Percentiles rank a stretch among this genome's conserved stretches.
phyloP scores from a whole-genome alignment of 2,329 filamentous ascomycete species.

The Mariannaea elegans region DNA sequence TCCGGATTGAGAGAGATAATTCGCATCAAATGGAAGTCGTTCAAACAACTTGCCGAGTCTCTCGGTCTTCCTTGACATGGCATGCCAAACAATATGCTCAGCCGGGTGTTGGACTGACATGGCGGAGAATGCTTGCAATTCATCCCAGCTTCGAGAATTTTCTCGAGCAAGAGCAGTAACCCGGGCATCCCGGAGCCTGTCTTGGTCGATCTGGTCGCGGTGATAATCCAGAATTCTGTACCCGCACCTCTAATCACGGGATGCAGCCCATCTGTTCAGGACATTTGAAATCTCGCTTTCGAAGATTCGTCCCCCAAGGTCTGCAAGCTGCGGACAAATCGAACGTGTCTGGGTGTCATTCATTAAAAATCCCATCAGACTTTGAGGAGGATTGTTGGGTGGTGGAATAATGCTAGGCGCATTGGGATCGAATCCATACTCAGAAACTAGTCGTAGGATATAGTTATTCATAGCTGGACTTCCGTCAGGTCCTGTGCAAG shows the following conservation, averaged over 20 bases:
- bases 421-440: neutral
- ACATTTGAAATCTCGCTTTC: neutral
- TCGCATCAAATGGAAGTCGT: too few relatives aligned
- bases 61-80: too few relatives aligned
- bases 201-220: neutral
- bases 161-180: neutral
- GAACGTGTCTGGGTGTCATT: neutral
- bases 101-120: too few relatives aligned
- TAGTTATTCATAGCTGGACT: neutral
- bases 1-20: too few relatives aligned
- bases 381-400: neutral
- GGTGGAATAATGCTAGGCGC: too few relatives aligned
- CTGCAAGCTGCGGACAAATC: neutral
- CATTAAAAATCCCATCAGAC: neutral
- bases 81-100: too few relatives aligned
- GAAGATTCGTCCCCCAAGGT: neutral
- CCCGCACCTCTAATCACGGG: neutral
- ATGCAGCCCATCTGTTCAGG: neutral
- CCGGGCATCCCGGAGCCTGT: neutral
- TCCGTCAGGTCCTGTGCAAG: neutral
- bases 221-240: neutral
- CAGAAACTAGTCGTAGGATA: neutral
- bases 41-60: too few relatives aligned
- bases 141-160: too few relatives aligned
- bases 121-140: too few relatives aligned